phyloP scores from a whole-genome alignment of 1,139 yeast species.

The Protomyces gravidus region DNA sequence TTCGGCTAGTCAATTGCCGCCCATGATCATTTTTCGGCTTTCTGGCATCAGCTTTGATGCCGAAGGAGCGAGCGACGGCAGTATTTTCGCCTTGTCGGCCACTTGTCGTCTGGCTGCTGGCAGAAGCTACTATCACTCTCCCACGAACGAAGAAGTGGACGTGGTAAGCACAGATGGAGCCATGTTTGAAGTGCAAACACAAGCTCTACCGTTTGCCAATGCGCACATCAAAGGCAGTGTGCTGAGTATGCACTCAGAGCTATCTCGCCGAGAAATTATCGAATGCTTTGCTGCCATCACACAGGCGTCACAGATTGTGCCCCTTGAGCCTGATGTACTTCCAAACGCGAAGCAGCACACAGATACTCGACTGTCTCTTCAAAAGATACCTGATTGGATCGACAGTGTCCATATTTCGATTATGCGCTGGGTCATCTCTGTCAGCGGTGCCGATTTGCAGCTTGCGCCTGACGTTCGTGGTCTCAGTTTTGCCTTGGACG shows the following conservation, averaged over 20 bases:
- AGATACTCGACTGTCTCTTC: not conserved
- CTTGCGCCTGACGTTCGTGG: conserved; percentile 27
- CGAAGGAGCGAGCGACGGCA: not conserved
- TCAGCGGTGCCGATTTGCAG: conserved; percentile 13
- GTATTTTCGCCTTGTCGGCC: not conserved
- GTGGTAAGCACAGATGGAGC: conserved; percentile 2
- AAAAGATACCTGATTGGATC: conserved; percentile 6
- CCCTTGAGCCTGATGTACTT: conserved; percentile 2
- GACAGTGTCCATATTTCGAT: not conserved
- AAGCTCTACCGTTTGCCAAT: not conserved
- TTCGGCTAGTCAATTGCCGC: not conserved
- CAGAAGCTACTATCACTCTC: conserved; percentile 12
- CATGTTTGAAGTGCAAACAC: not conserved
- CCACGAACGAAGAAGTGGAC: conserved; percentile 17
- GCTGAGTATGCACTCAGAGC: conserved; percentile 8
- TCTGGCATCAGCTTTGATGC: conserved; percentile 3
- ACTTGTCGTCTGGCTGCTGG: conserved; percentile 7
- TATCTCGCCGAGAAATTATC: conserved; percentile 19
- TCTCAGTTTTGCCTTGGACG: conserved; percentile 9
- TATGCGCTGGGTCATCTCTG: not conserved
- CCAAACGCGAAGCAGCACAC: conserved; percentile 3
- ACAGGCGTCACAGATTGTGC: not conserved
- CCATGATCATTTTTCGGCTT: conserved; percentile 22
- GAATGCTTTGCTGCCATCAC: conserved; percentile 14
- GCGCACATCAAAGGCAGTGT: not conserved